phyloP scores from a whole-genome alignment of 164 flowering plant species.

The Sedum album region DNA sequence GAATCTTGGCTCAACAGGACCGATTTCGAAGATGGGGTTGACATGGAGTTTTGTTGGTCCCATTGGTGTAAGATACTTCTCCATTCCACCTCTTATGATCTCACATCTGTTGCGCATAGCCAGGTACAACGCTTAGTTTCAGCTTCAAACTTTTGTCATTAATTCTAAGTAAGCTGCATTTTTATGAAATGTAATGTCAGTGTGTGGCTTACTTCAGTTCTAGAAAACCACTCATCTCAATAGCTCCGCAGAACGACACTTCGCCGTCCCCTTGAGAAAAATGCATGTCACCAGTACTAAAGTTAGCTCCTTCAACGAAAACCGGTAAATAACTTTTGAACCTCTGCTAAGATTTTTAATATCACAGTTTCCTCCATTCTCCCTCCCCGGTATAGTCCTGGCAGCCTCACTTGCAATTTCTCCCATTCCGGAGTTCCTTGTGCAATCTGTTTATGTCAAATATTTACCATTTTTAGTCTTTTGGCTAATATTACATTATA shows the following conservation, averaged over 20 bases:
- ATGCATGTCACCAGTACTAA: slow-evolving; percentile 96
- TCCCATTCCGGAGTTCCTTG: slow-evolving; percentile 72
- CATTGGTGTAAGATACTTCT: slow-evolving; percentile 91
- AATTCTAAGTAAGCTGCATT: neutral
- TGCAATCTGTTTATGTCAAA: slow-evolving; percentile 37
- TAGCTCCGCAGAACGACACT: slow-evolving; percentile 94
- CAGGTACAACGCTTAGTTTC: neutral
- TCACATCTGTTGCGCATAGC: slow-evolving; percentile 61
- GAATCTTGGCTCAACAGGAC: slow-evolving; percentile 89
- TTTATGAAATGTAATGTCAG: neutral
- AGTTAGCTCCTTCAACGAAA: slow-evolving; percentile 83
- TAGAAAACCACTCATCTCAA: slow-evolving; percentile 95
- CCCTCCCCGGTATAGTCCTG: slow-evolving; percentile 92
- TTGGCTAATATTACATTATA: neutral
- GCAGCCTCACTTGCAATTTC: slow-evolving; percentile 79
- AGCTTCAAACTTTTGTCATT: no score
- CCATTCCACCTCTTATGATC: slow-evolving; percentile 84
- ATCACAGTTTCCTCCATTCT: slow-evolving; percentile 97
- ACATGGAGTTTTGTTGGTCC: slow-evolving; percentile 92
- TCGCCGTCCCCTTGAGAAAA: slow-evolving; percentile 98
- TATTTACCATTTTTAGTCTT: neutral
- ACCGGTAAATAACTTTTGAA: slow-evolving; percentile 88
- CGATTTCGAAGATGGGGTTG: slow-evolving; percentile 93
- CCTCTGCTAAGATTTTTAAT: slow-evolving; percentile 92
- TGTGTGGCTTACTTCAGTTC: slow-evolving; percentile 69